Evolutionary conservation across 2,329 filamentous ascomycete genomes (phyloP).

Genomic region (Escovopsis sp.): DNA sequence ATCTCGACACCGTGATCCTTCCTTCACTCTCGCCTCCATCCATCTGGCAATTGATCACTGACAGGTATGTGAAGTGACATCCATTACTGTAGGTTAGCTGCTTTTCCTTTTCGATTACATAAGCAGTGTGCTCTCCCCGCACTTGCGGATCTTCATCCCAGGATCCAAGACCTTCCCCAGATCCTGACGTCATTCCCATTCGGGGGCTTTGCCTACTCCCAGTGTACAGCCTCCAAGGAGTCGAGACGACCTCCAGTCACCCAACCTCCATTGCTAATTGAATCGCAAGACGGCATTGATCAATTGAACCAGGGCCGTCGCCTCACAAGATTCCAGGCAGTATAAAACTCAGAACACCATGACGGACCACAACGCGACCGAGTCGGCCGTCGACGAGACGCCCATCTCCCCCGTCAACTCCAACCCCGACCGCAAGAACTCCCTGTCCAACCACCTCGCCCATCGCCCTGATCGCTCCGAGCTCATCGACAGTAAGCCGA

Average conservation of each 20-base stretch:
- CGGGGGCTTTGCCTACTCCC: not conserved
- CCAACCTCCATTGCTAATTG: not conserved
- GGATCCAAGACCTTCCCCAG: not conserved
- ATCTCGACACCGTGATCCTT: no score
- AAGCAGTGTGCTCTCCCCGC: no score
- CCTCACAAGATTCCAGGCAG: not conserved
- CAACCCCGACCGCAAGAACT: slow-evolving; percentile 46
- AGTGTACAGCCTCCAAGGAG: slow-evolving; percentile 1
- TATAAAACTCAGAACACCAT: slow-evolving; percentile 5
- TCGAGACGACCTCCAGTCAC: slow-evolving; percentile 1
- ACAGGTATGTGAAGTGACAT: no score
- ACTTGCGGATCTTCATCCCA: no score
- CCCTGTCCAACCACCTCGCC: slow-evolving; percentile 56
- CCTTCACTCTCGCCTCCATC: no score
- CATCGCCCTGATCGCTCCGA: slow-evolving; percentile 62
- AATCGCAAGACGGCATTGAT: not conserved
- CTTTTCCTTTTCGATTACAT: not conserved
- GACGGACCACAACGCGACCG: slow-evolving; percentile 14
- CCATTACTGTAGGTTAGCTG: not conserved
- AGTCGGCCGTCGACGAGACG: slow-evolving; percentile 30
- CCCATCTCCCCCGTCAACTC: slow-evolving; percentile 39
- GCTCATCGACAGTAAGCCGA: slow-evolving; percentile 57
- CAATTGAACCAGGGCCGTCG: not conserved
- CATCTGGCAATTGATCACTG: no score
- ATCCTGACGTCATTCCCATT: slow-evolving; percentile 5